Evolutionary conservation across 768 basidiomycete genomes (phyloP).

Genomic region (Boletus subparvulus): DNA sequence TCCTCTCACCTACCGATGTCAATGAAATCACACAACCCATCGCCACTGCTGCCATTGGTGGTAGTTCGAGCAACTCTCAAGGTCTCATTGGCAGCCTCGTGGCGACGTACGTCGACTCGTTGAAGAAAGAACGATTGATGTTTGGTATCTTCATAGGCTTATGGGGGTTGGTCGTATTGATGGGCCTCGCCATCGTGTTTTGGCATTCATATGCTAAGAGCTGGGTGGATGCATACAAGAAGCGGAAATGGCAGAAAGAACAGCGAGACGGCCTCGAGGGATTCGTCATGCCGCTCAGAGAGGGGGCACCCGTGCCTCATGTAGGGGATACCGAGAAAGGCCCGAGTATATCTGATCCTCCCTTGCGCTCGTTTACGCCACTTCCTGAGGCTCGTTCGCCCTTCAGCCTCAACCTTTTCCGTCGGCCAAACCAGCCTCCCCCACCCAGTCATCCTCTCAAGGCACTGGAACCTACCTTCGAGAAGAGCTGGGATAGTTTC

Average conservation of each 20-base stretch:
- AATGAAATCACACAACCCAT: slow-evolving; percentile 79
- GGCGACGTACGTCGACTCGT: slow-evolving; percentile 62
- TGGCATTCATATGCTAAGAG: slow-evolving; percentile 67
- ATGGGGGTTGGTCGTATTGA: slow-evolving; percentile 81
- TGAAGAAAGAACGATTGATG: slow-evolving; percentile 82
- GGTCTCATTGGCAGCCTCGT: slow-evolving; percentile 76
- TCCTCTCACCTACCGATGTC: slow-evolving; percentile 70
- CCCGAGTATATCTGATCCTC: slow-evolving; percentile 17
- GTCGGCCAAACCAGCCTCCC: slow-evolving; percentile 34
- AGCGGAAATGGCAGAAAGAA: slow-evolving; percentile 50
- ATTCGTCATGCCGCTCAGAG: slow-evolving; percentile 32
- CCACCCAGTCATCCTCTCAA: slow-evolving; percentile 26
- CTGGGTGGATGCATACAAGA: slow-evolving; percentile 46
- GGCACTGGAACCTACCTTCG: slow-evolving; percentile 31
- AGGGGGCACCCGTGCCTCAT: slow-evolving; percentile 16
- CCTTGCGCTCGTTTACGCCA: slow-evolving; percentile 51
- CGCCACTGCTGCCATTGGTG: slow-evolving; percentile 76
- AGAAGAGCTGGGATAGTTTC: slow-evolving; percentile 48
- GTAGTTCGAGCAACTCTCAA: slow-evolving; percentile 46
- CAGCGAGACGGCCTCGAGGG: slow-evolving; percentile 51
- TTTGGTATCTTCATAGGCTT: slow-evolving; percentile 80
- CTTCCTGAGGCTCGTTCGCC: slow-evolving; percentile 40
- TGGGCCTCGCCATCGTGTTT: slow-evolving; percentile 67
- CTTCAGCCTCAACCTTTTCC: slow-evolving; percentile 36
- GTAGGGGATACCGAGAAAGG: slow-evolving; percentile 28